Evolutionary conservation across 2,329 filamentous ascomycete species (phyloP).

Genomic region (Colletotrichum coccodes): DNA sequence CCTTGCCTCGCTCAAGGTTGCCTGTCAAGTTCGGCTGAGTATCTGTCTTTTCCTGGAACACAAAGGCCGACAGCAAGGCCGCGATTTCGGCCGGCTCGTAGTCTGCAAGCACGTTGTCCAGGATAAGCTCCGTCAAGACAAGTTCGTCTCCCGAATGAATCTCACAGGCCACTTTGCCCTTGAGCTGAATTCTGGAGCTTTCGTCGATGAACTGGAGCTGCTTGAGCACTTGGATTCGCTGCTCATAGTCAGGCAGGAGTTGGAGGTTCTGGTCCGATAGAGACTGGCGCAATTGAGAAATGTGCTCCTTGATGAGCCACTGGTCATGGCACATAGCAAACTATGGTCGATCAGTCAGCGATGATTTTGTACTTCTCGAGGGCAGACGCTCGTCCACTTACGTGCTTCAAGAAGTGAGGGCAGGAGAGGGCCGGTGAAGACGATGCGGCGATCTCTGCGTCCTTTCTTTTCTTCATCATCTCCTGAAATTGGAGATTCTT

Average conservation of each 20-base stretch:
- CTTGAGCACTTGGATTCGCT: conserved; percentile 90
- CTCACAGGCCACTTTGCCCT: conserved; percentile 98
- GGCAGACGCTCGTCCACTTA: conserved; percentile 57
- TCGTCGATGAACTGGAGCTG: conserved; percentile 94
- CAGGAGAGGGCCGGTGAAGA: conserved; percentile 75
- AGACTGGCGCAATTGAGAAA: conserved; percentile 84
- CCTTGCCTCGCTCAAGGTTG: conserved; percentile 82
- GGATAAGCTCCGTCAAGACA: conserved; percentile 92
- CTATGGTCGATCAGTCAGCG: conserved; percentile 59
- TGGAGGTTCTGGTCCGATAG: conserved; percentile 98
- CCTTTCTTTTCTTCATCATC: conserved; percentile 76
- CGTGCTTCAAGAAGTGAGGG: conserved; percentile 85
- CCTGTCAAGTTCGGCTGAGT: conserved; percentile 82
- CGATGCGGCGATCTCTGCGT: conserved; percentile 71
- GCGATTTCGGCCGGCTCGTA: conserved; percentile 98
- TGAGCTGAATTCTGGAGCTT: conserved; percentile 87
- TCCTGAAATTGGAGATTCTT: conserved; percentile 86
- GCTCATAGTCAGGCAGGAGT: conserved; percentile 94
- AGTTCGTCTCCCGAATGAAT: conserved; percentile 97
- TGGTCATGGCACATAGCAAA: conserved; percentile 97
- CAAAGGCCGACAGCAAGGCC: conserved; percentile 90
- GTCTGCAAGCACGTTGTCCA: conserved; percentile 95
- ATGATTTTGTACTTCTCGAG: conserved; percentile 8
- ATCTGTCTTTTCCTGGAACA: conserved; percentile 97
- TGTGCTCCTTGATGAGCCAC: conserved; percentile 96